phyloP scores from a whole-genome alignment of 2,329 filamentous ascomycete species.

The Ophiocordyceps australis region DNA sequence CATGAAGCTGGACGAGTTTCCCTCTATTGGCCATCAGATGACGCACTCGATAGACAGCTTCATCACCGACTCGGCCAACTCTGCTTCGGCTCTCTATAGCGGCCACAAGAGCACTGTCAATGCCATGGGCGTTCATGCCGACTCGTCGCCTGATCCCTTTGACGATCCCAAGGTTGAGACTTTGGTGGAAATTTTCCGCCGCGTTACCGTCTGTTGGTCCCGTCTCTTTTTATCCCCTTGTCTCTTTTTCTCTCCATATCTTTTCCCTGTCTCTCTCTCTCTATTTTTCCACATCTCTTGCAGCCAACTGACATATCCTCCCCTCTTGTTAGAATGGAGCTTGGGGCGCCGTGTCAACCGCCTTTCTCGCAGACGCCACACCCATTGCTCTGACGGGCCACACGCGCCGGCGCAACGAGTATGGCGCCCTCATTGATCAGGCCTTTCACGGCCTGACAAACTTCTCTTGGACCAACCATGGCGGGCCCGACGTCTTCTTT shows the following conservation, averaged over 20 bases:
- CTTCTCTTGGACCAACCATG: conserved; percentile 62
- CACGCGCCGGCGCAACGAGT: conserved; percentile 49
- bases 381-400: conserved; percentile 60
- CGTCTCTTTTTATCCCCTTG: too few relatives aligned
- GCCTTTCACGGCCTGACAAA: conserved; percentile 60
- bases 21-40: conserved; percentile 76
- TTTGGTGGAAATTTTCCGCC: conserved; percentile 60
- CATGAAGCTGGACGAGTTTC: conserved; percentile 68
- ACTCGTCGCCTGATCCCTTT: conserved; percentile 53
- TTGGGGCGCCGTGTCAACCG: conserved; percentile 59
- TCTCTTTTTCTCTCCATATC: too few relatives aligned
- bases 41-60: conserved; percentile 72
- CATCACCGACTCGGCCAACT: conserved; percentile 79
- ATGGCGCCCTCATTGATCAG: conserved; percentile 57
- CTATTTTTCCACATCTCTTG: too few relatives aligned
- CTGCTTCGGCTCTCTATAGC: conserved; percentile 61
- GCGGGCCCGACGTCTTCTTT: conserved; percentile 65
- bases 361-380: conserved; percentile 65
- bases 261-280: too few relatives aligned
- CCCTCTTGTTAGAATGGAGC: conserved; percentile 21
- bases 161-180: conserved; percentile 81
- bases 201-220: conserved; percentile 46
- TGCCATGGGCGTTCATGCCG: conserved; percentile 62
- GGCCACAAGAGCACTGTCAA: conserved; percentile 77
- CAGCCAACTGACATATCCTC: too few relatives aligned